Evolutionary conservation across 352 stramenopile genomes (phyloP).

Genomic region (Globisporangium cystogenes): DNA sequence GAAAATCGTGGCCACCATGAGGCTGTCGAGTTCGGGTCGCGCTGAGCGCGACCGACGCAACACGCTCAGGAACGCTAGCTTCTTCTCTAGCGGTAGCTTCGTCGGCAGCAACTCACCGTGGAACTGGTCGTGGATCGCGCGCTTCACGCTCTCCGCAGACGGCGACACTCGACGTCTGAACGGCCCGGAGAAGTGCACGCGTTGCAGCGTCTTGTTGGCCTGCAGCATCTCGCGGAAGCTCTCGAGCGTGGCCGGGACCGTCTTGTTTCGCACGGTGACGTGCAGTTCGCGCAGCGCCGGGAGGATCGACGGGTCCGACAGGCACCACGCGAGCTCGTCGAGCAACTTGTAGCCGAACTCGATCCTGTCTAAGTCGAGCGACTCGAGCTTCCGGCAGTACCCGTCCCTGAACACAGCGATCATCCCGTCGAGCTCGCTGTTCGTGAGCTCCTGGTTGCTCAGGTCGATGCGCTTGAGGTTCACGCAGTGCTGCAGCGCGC

Average conservation of each 20-base stretch:
- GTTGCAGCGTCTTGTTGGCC: constrained; percentile 8
- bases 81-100: not conserved
- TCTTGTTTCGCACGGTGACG: not conserved
- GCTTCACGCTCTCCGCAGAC: not conserved
- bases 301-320: not conserved
- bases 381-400: not conserved
- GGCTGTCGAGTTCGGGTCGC: not conserved
- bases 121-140: not conserved
- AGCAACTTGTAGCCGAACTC: not conserved
- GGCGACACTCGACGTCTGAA: not conserved
- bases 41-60: not conserved
- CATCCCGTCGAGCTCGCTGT: not conserved
- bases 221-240: not conserved
- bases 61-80: constrained; percentile 7
- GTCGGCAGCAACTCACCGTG: not conserved
- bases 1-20: constrained; percentile 9
- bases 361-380: constrained; percentile 1
- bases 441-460: not conserved
- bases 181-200: not conserved
- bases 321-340: not conserved
- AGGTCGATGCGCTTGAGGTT: not conserved
- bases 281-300: constrained; percentile 7
- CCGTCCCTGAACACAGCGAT: not conserved
- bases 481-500: not conserved
- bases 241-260: not conserved